A percentile compares a stretch with the other conserved stretches of the same genome.
phyloP scores from a whole-genome alignment of 441 rosid species.

The Corymbia citriodora region DNA sequence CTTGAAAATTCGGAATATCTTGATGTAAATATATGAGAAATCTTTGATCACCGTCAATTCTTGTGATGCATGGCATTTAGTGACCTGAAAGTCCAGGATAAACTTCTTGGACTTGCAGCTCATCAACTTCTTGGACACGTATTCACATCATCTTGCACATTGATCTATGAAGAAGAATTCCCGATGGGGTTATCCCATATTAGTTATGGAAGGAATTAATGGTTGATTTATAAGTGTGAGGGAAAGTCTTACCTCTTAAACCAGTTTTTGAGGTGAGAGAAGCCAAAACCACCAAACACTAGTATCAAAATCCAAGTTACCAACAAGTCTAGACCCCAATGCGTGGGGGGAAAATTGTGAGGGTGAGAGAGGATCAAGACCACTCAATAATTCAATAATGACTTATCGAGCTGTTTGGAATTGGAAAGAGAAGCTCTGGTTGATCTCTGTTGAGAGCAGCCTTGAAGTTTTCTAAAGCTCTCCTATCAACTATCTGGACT shows the following conservation, averaged over 20 bases:
- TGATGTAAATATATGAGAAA: not conserved
- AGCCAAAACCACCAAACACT: too few species aligned
- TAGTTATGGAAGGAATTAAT: too few species aligned
- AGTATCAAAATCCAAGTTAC: too few species aligned
- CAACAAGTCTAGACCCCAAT: too few species aligned
- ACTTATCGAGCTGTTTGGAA: not conserved
- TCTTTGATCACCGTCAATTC: not conserved
- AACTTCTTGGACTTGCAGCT: not conserved
- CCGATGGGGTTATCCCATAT: too few species aligned
- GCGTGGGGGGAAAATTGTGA: too few species aligned
- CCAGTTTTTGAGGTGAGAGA: too few species aligned
- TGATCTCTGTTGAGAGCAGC: not conserved
- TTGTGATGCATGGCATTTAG: not conserved
- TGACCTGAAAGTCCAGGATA: not conserved
- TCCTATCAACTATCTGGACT: not conserved
- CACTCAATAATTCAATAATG: not conserved
- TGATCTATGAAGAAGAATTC: not conserved
- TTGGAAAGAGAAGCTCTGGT: not conserved
- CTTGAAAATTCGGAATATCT: not conserved
- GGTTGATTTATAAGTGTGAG: too few species aligned
- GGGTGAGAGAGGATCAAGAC: too few species aligned
- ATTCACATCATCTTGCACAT: not conserved
- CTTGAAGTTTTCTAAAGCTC: not conserved
- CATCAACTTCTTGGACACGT: not conserved
- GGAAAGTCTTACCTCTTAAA: too few species aligned